Percentiles rank a stretch among this genome's conserved stretches.
phyloP scores from a whole-genome alignment of 2,329 filamentous ascomycete species.

The Claviceps paspali region DNA sequence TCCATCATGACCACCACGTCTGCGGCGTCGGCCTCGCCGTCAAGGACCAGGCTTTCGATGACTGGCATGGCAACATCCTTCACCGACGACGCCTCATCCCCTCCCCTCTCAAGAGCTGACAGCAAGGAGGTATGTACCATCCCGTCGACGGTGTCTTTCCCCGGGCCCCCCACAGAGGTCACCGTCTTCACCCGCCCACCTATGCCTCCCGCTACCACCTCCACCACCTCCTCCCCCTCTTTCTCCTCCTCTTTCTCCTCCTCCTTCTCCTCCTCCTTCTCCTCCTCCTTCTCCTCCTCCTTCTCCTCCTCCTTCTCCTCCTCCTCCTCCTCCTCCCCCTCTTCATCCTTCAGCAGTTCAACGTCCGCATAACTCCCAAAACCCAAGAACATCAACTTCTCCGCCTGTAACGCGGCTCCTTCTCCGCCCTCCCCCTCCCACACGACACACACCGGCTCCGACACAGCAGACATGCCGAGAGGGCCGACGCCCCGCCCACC shows the following conservation, averaged over 20 bases:
- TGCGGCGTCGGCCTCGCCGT: not conserved
- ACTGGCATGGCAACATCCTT: not conserved
- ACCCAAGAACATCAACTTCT: constrained; percentile 37
- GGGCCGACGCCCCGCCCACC: constrained; percentile 3
- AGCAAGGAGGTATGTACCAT: too few species aligned
- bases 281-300: too few species aligned
- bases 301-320: too few species aligned
- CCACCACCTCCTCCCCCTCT: too few species aligned
- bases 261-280: too few species aligned
- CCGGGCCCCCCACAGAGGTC: constrained; percentile 16
- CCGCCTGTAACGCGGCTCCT: constrained; percentile 32
- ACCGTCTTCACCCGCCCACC: constrained; percentile 10
- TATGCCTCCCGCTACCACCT: constrained; percentile 10
- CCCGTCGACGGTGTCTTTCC: too few species aligned
- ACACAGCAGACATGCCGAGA: constrained; percentile 18
- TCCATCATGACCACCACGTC: too few species aligned
- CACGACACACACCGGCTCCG: constrained; percentile 17
- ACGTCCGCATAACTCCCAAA: constrained; percentile 30
- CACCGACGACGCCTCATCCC: too few species aligned
- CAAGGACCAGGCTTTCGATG: not conserved
- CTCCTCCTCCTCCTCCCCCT: constrained; percentile 21
- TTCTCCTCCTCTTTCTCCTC: too few species aligned
- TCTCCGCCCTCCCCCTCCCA: constrained; percentile 19
- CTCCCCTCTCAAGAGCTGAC: too few species aligned
- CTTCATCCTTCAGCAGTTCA: constrained; percentile 27